phyloP scores from a whole-genome alignment of 257 asterid genomes.

The Rubia yunnanensis region DNA sequence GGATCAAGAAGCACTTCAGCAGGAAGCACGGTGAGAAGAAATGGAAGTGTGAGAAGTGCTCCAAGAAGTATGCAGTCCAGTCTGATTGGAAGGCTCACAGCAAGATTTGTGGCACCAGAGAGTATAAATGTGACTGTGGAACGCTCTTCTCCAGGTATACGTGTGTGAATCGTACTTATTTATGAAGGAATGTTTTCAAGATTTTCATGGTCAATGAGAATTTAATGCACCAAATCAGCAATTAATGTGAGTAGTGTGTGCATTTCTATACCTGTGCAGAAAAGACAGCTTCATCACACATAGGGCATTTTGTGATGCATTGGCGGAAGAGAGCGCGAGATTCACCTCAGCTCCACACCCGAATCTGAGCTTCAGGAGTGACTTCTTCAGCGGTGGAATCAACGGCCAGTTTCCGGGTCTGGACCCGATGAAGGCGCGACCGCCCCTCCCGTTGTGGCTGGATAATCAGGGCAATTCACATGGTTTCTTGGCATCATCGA shows the following conservation, averaged over 20 bases:
- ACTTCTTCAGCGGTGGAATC: slow-evolving; percentile 28
- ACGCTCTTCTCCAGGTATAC: slow-evolving; percentile 91
- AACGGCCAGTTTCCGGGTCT: slow-evolving; percentile 39
- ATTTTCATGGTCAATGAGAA: slow-evolving; percentile 3
- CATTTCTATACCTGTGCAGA: slow-evolving; percentile 27
- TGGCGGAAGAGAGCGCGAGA: slow-evolving; percentile 73
- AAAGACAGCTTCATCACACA: slow-evolving; percentile 94
- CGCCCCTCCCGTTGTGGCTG: slow-evolving; percentile 21
- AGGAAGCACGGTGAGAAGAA: slow-evolving; percentile 93
- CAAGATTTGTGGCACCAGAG: slow-evolving; percentile 92
- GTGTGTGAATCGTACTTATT: background rate
- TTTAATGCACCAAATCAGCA: slow-evolving; percentile 14
- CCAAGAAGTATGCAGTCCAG: slow-evolving; percentile 86
- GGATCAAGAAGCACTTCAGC: slow-evolving; percentile 77
- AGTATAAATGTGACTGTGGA: slow-evolving; percentile 92
- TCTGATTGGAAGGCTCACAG: slow-evolving; percentile 96
- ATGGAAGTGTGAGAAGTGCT: slow-evolving; percentile 88
- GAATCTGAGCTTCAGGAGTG: slow-evolving; percentile 58
- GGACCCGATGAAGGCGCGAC: slow-evolving; percentile 24
- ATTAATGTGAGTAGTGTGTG: background rate
- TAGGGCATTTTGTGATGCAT: slow-evolving; percentile 85
- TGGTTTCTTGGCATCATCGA: slow-evolving; percentile 24
- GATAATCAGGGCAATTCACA: slow-evolving; percentile 23
- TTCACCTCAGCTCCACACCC: slow-evolving; percentile 37
- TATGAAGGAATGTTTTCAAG: background rate